phyloP scores from a whole-genome alignment of 2,329 filamentous ascomycete species.

The Pseudogymnoascus sp. region DNA sequence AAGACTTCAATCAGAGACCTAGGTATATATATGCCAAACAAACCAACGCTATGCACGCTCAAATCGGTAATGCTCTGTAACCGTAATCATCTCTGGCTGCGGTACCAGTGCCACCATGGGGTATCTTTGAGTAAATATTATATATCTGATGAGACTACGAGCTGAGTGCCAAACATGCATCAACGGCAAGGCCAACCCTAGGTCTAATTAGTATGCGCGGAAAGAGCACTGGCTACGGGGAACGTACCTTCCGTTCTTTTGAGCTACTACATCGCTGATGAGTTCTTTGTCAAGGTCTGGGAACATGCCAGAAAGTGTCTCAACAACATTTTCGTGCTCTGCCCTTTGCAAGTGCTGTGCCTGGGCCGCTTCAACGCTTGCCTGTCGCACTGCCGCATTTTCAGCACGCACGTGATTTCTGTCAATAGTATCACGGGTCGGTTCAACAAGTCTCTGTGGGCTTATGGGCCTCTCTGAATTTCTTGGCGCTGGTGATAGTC shows the following conservation, averaged over 20 bases:
- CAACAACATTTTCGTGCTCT: conserved; percentile 86
- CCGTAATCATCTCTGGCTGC: conserved; percentile 1
- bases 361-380: conserved; percentile 82
- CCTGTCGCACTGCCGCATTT: conserved; percentile 83
- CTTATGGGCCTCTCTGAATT: conserved; percentile 21
- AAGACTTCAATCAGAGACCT: background rate
- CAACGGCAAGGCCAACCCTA: conserved; percentile 77
- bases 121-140: conserved; percentile 9
- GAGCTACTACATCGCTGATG: conserved; percentile 91
- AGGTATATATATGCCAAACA: conserved; percentile 12
- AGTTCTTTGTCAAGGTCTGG: conserved; percentile 88
- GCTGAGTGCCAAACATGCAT: conserved; percentile 68
- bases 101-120: background rate
- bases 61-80: conserved; percentile 8
- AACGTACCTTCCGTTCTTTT: conserved; percentile 86
- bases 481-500: conserved; percentile 25
- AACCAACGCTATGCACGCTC: conserved; percentile 11
- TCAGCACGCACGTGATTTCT: conserved; percentile 55
- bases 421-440: conserved; percentile 14
- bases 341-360: conserved; percentile 72
- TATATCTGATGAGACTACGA: conserved; percentile 17
- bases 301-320: conserved; percentile 94
- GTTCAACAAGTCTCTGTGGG: conserved; percentile 22
- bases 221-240: background rate
- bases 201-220: conserved; percentile 20